Base-by-base conservation (phyloP, 2,329 filamentous ascomycete species). In the Alternaria consortialis region DNA sequence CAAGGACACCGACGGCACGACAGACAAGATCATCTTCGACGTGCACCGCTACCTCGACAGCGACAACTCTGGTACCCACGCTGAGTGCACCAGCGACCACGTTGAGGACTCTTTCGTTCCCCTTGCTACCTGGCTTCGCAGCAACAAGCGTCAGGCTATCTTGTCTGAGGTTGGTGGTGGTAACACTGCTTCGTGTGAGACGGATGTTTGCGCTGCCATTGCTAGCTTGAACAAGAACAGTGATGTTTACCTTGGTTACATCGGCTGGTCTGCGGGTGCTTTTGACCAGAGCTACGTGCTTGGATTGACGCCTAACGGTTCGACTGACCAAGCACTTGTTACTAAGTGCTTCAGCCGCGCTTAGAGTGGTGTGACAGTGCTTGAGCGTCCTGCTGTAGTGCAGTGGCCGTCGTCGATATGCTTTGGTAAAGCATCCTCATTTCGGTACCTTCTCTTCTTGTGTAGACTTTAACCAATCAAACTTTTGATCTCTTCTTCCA, bases 1-100 rank as follows among this genome's bases (percentile, higher is more conserved):
- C 31, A 86, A 79, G 48, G 89, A 90, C 70, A 85, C 84, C 0
- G 87, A 89, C 65, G 86, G 86, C 2, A 80, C 77, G n/a, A 86
- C 80, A 2, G 82, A 84, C 53, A 83, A 83, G 53, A 76, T 90
- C n/a, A 76, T 81, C 69, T 80, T 80, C 64, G 79, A 81, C 43
- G 77, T 81, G 2, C 79, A 82, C 71, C 72, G 78, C 52, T 81
- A 82, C 63, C 74, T 80, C 13, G 80, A 82, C 63, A 69, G 66
- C 9, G 79, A 81, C 68, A 74, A 74, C 65, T 74, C 69, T n/a
- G 80, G 80, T 25, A 80, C 77, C 1, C 67, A 76, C 63, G 59
- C 67, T 1, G 67, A 70, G 40, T 70, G 67, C 48, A 59, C 61
- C 6, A 69, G 60, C 40, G 59, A 77, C 60, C 74, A 75, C 63